Conservation (phyloP, 768 basidiomycete species). For the Chalciporus sphaerocephalus region DNA sequence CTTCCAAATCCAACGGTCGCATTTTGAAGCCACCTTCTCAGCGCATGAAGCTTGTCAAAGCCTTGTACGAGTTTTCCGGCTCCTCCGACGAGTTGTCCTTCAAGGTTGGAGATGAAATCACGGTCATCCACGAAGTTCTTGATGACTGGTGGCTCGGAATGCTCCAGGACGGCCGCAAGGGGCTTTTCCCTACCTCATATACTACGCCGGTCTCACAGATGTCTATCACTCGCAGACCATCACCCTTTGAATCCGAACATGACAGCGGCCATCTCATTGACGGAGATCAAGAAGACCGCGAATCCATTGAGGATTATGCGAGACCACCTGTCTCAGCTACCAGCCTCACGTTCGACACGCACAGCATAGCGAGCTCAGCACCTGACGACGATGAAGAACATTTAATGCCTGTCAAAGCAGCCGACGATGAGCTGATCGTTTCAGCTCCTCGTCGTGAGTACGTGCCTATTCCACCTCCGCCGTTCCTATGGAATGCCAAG, state of each 20-base stretch:
- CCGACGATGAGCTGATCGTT: constrained; percentile 23
- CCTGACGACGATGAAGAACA: constrained; percentile 44
- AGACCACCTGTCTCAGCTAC: constrained; percentile 25
- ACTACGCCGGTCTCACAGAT: constrained; percentile 42
- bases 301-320: constrained; percentile 12
- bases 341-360: constrained; percentile 30
- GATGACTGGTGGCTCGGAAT: constrained; percentile 93
- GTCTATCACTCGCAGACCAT: constrained; percentile 13
- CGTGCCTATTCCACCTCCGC: constrained; percentile 8
- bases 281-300: constrained; percentile 22
- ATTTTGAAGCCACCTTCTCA: constrained; percentile 50
- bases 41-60: constrained; percentile 56
- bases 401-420: constrained; percentile 27
- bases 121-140: constrained; percentile 73
- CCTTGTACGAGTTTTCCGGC: constrained; percentile 70
- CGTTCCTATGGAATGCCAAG: constrained; percentile 22
- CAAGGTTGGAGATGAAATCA: constrained; percentile 68
- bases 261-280: background rate
- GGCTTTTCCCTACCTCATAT: constrained; percentile 79
- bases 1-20: constrained; percentile 29
- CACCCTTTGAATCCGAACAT: constrained; percentile 33
- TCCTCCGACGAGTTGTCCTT: constrained; percentile 78
- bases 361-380: constrained; percentile 40
- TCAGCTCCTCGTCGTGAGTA: constrained; percentile 16
- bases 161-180: constrained; percentile 54